phyloP scores from a whole-genome alignment of 148 eudicot genomes.

The Dianthus caryophyllus region DNA sequence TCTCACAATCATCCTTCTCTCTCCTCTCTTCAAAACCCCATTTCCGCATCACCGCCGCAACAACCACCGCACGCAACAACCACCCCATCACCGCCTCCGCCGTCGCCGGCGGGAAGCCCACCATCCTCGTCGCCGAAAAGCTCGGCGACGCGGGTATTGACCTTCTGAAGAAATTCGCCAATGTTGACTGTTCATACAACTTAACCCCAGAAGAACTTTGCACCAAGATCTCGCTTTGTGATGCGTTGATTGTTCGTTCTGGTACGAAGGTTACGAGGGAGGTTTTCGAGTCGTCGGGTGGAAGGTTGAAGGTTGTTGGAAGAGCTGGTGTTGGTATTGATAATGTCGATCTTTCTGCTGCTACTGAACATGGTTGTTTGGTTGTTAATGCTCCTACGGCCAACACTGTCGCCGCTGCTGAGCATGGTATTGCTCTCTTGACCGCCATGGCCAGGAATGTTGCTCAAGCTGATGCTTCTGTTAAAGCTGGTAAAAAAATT shows the following conservation, averaged over 20 bases:
- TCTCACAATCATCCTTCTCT: conserved; percentile 14
- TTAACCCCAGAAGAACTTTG: conserved; percentile 75
- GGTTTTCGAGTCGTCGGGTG: conserved; percentile 83
- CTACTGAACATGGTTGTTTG: conserved; percentile 91
- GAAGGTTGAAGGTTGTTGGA: conserved; percentile 88
- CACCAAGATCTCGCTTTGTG: conserved; percentile 93
- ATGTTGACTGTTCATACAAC: conserved; percentile 89
- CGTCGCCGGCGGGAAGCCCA: conserved; percentile 41
- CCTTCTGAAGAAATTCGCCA: conserved; percentile 58
- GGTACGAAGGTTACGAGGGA: conserved; percentile 84
- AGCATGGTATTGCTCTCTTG: conserved; percentile 86
- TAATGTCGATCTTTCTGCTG: conserved; percentile 95
- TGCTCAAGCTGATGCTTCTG: conserved; percentile 95
- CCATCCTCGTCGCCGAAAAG: conserved; percentile 81
- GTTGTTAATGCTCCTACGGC: conserved; percentile 99
- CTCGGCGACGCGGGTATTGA: conserved; percentile 71
- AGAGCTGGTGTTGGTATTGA: conserved; percentile 98
- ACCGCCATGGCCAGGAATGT: conserved; percentile 91
- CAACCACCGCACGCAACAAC: background rate
- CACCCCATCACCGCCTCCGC: conserved; percentile 33
- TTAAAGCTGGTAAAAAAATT: conserved; percentile 89
- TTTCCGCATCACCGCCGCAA: conserved; percentile 25
- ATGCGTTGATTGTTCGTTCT: conserved; percentile 84
- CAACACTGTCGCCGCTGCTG: conserved; percentile 95
- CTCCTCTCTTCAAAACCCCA: conserved; percentile 27